Evolutionary conservation across 2,329 filamentous ascomycete species (phyloP).

Genomic region (Arthroderma sp.): DNA sequence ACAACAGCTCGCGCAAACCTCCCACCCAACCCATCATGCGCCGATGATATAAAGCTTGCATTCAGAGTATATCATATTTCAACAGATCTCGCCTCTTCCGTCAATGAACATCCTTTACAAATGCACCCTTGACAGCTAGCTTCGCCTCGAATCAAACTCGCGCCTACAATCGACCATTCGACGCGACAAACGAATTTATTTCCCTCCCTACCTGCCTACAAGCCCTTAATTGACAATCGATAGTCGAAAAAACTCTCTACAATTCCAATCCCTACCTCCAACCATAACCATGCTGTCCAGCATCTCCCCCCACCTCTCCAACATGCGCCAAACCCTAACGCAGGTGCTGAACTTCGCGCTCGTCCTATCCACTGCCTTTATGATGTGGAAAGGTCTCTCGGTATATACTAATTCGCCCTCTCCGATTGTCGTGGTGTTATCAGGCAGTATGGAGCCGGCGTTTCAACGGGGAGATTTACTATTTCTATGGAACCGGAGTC

Average conservation of each 20-base stretch:
- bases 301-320: slow-evolving; percentile 44
- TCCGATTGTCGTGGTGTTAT: slow-evolving; percentile 53
- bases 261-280: neutral
- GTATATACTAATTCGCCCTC: slow-evolving; percentile 62
- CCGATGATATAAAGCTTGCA: too few relatives aligned
- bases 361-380: slow-evolving; percentile 81
- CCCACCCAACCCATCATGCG: too few relatives aligned
- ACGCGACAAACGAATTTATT: too few relatives aligned
- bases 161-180: too few relatives aligned
- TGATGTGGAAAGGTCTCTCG: slow-evolving; percentile 87
- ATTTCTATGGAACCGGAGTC: slow-evolving; percentile 49
- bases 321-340: slow-evolving; percentile 65
- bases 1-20: too few relatives aligned
- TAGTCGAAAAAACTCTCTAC: neutral
- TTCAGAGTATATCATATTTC: too few relatives aligned
- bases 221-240: too few relatives aligned
- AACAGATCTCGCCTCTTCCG: too few relatives aligned
- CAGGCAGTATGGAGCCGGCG: slow-evolving; percentile 55
- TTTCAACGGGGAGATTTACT: slow-evolving; percentile 52
- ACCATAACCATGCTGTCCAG: slow-evolving; percentile 49
- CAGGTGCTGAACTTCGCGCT: slow-evolving; percentile 85
- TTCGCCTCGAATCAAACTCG: too few relatives aligned
- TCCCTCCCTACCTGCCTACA: too few relatives aligned
- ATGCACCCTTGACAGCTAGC: too few relatives aligned
- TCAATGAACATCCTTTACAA: too few relatives aligned